Evolutionary conservation across 2,329 filamentous ascomycete species (phyloP), one percentile per base, ranked within the genome.

Genomic region (Drechslera avenae): DNA sequence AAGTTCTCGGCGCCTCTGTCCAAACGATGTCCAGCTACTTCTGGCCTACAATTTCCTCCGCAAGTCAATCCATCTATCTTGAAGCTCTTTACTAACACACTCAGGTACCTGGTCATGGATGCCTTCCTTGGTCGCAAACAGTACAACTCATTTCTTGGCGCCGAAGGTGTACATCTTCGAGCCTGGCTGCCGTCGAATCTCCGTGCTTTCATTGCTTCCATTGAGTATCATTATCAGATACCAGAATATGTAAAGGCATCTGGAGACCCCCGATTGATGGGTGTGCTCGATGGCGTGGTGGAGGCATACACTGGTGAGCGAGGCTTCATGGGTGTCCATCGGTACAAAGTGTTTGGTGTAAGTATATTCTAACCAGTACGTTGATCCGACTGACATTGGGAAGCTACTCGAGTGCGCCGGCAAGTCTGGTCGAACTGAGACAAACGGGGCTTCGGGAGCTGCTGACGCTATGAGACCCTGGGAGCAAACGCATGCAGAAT

Each of bases 321-420:
- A 16, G 81, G 81, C 0, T 83, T 83, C 60, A 81, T 83, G 80
- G 80, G 81, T 4, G 78, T 77, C 0, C 81, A 83, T 57, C 69
- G 80, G n/a, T 82, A 83, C 63, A 83, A 83, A 59, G 81, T 83
- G 4, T 83, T 81, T 54, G 81, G 80, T 1, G 78, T 83, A 50
- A 50, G 50, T 50, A 19, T 23, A 18, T 13, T 48, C 7, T 19
- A 14, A n/a, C 5, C 17, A 39, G 14, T 32, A 17, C 10, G 6
- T 30, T n/a, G 14, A 19, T 41, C 18, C 39, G 44, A 21, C 49
- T 39, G 14, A 37, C 16, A 13, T 31, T 10, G 16, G 12, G 32
- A 31, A 34, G 41, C 55, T 62, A n/a, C 75, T 83, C 0, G 80
- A 83, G 50, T 76, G 82, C 12, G 80, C 80, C 1, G 77, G 75